Conservation (phyloP, 2,329 filamentous ascomycete genomes). For the Arthrinium phaeospermum region DNA sequence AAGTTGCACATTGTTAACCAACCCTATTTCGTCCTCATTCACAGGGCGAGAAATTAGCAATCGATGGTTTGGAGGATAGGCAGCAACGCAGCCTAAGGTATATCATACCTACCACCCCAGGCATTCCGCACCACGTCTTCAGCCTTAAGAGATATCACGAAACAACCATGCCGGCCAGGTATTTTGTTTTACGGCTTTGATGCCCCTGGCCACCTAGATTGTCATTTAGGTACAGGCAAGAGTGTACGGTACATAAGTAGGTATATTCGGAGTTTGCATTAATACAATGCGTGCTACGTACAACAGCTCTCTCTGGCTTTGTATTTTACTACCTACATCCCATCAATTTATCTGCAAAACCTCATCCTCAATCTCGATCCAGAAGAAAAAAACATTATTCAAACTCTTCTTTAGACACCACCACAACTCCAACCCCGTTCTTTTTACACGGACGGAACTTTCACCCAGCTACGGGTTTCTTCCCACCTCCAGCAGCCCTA, state of each 20-base stretch:
- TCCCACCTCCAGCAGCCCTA: not conserved
- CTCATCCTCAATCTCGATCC: not conserved
- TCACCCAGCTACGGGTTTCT: not conserved
- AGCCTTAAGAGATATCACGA: no score
- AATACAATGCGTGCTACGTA: not conserved
- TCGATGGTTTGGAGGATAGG: no score
- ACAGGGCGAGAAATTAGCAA: no score
- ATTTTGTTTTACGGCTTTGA: not conserved
- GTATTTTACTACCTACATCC: slow-evolving; percentile 13
- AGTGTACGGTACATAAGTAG: not conserved
- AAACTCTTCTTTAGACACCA: not conserved
- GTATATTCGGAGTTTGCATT: not conserved
- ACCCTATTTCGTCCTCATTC: not conserved
- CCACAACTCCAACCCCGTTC: not conserved
- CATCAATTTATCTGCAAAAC: slow-evolving; percentile 10
- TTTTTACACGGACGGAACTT: not conserved
- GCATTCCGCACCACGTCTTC: no score
- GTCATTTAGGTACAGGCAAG: not conserved
- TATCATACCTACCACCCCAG: not conserved
- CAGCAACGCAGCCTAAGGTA: no score
- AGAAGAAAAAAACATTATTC: not conserved
- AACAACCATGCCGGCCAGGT: not conserved
- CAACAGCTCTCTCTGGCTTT: not conserved
- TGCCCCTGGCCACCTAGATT: not conserved
- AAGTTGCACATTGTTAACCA: not conserved